Conservation (phyloP, 2,329 filamentous ascomycete species). For the Phialophora expanda region DNA sequence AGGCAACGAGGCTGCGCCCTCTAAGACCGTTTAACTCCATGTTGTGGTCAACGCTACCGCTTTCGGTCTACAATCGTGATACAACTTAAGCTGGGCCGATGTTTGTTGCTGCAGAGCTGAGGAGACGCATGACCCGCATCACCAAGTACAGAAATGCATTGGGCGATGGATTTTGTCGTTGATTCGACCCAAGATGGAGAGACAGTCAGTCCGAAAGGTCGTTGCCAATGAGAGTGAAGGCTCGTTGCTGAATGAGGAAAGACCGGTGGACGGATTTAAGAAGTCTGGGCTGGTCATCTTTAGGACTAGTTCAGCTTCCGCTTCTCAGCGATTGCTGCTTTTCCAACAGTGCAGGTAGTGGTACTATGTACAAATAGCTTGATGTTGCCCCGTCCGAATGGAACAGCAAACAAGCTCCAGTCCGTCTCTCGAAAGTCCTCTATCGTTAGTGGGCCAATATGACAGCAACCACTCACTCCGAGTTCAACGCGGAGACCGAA, state of each 20-base stretch:
- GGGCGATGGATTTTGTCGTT: neutral
- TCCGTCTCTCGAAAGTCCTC: neutral
- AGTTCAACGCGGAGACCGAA: slow-evolving; percentile 23
- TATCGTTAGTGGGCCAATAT: slow-evolving; percentile 6
- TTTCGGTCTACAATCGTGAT: neutral
- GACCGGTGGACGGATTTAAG: slow-evolving; percentile 14
- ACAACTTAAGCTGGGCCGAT: neutral
- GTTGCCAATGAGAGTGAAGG: neutral
- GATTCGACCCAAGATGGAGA: neutral
- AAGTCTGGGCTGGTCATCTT: slow-evolving; percentile 1
- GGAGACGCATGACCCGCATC: neutral
- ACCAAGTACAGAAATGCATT: neutral
- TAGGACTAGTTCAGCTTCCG: neutral
- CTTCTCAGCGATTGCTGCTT: neutral
- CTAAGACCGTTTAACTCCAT: slow-evolving; percentile 4
- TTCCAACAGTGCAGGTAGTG: neutral
- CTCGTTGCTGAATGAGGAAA: neutral
- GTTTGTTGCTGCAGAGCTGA: neutral
- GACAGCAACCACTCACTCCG: slow-evolving; percentile 24
- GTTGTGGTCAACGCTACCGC: neutral
- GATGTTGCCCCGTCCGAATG: neutral
- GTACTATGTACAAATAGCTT: neutral
- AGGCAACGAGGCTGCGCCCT: neutral
- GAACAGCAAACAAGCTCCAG: neutral
- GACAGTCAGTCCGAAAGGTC: neutral